Conservation (phyloP, 129 eudicot species). For the Centaurea solstitialis region DNA sequence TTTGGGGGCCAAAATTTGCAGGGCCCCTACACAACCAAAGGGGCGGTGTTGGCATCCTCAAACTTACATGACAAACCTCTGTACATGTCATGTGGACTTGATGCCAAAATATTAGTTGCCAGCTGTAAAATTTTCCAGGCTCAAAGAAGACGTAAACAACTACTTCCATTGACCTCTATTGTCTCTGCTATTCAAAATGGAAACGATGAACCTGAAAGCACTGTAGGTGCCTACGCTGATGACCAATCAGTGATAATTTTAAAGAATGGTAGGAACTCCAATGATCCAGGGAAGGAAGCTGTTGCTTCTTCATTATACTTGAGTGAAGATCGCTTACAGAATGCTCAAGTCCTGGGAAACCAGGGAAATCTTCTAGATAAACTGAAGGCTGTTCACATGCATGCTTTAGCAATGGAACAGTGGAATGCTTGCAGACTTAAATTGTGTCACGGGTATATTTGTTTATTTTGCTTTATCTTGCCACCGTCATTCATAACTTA, state of each 20-base stretch:
- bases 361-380: conserved; percentile 63
- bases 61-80: conserved; percentile 38
- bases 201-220: conserved; percentile 38
- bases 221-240: conserved; percentile 43
- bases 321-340: conserved; percentile 22
- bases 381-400: conserved; percentile 72
- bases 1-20: conserved; percentile 25
- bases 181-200: conserved; percentile 48
- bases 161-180: conserved; percentile 20
- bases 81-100: conserved; percentile 37
- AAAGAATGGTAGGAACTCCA: conserved; percentile 24
- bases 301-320: conserved; percentile 34
- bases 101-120: conserved; percentile 24
- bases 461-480: conserved; percentile 2
- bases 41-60: conserved; percentile 29
- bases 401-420: conserved; percentile 76
- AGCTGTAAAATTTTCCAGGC: conserved; percentile 5
- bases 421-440: conserved; percentile 69
- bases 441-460: conserved; percentile 51
- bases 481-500: background rate
- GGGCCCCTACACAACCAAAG: conserved; percentile 37
- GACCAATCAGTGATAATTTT: conserved; percentile 31
- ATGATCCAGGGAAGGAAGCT: conserved; percentile 25
- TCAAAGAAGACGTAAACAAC: conserved; percentile 19
- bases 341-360: conserved; percentile 26